A percentile compares a stretch with the other conserved stretches of the same genome.
Evolutionary conservation across 805 yeast species (phyloP).

Genomic region (Metschnikowia borealis): DNA sequence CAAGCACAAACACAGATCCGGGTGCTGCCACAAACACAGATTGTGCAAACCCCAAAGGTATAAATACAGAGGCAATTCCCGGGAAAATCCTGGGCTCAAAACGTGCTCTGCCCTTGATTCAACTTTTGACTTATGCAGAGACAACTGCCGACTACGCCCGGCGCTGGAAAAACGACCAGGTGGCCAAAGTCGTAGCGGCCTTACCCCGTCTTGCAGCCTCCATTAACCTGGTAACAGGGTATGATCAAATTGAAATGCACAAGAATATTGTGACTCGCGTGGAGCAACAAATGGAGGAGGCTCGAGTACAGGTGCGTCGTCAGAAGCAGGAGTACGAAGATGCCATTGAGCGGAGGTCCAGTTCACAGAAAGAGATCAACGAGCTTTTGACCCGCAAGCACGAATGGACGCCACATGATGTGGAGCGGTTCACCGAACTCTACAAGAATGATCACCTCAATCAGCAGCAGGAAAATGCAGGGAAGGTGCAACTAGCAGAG

Average conservation of each 20-base stretch:
- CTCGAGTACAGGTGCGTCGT: conserved; percentile 45
- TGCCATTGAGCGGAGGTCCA: conserved; percentile 61
- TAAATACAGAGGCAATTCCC: background rate
- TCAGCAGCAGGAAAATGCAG: conserved; percentile 53
- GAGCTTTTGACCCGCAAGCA: conserved; percentile 82
- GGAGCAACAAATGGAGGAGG: conserved; percentile 49
- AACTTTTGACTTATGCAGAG: background rate
- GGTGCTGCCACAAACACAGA: background rate
- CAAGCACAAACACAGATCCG: conserved; percentile 9
- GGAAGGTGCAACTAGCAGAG: conserved; percentile 45
- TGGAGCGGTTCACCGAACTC: conserved; percentile 77
- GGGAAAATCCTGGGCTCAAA: background rate
- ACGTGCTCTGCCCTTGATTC: background rate
- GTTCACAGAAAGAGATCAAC: conserved; percentile 79
- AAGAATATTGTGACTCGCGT: conserved; percentile 54
- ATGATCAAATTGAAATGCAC: conserved; percentile 70
- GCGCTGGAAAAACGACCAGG: background rate
- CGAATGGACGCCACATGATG: conserved; percentile 72
- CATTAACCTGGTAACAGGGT: conserved; percentile 88
- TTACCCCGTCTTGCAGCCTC: conserved; percentile 1
- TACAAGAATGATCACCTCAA: conserved; percentile 79
- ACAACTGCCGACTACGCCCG: background rate
- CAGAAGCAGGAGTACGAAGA: conserved; percentile 51
- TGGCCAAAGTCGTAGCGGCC: background rate
- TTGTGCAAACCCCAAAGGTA: background rate